Evolutionary conservation across 2,329 filamentous ascomycete species (phyloP).

Genomic region (Hypoxylon sp.): DNA sequence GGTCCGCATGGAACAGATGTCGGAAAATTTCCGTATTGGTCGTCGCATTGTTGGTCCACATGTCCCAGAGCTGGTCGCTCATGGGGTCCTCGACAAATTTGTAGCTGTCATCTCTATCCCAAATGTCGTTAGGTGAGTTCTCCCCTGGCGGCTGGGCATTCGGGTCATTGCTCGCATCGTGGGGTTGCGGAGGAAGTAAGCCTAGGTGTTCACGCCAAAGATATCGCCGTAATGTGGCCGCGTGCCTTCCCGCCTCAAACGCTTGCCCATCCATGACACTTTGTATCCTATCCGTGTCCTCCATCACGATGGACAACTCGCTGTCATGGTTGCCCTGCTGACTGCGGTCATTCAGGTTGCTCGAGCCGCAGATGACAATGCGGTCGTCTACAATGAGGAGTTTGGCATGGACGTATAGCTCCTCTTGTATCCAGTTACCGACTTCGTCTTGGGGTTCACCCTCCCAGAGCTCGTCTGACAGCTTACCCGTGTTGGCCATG

Average conservation of each 20-base stretch:
- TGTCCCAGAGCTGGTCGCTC: conserved; percentile 69
- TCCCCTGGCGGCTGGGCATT: conserved; percentile 77
- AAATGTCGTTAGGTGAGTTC: conserved; percentile 69
- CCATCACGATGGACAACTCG: conserved; percentile 88
- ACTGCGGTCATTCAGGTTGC: conserved; percentile 90
- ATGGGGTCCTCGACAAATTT: conserved; percentile 76
- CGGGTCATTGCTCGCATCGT: conserved; percentile 70
- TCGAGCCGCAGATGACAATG: conserved; percentile 83
- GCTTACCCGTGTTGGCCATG: conserved; percentile 72
- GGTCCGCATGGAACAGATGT: conserved; percentile 86
- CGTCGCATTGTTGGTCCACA: conserved; percentile 74
- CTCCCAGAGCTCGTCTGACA: conserved; percentile 77
- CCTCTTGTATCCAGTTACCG: conserved; percentile 91
- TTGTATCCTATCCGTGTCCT: conserved; percentile 76
- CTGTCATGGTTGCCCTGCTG: conserved; percentile 90
- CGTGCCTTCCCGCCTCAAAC: conserved; percentile 82
- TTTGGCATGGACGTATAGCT: conserved; percentile 95
- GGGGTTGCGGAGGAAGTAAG: conserved; percentile 75
- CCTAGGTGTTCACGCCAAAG: conserved; percentile 93
- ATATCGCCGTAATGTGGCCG: conserved; percentile 79
- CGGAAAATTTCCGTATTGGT: conserved; percentile 78
- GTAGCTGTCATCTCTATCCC: conserved; percentile 66
- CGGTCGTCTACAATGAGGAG: conserved; percentile 88
- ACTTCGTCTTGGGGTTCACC: conserved; percentile 78
- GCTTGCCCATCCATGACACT: conserved; percentile 81